A percentile compares a stretch with the other conserved stretches of the same genome.
These are phyloP conservation scores for Lactifluus piperatus DNA, from an alignment of 768 basidiomycete genomes.

Conservation along the genomic window DNA sequence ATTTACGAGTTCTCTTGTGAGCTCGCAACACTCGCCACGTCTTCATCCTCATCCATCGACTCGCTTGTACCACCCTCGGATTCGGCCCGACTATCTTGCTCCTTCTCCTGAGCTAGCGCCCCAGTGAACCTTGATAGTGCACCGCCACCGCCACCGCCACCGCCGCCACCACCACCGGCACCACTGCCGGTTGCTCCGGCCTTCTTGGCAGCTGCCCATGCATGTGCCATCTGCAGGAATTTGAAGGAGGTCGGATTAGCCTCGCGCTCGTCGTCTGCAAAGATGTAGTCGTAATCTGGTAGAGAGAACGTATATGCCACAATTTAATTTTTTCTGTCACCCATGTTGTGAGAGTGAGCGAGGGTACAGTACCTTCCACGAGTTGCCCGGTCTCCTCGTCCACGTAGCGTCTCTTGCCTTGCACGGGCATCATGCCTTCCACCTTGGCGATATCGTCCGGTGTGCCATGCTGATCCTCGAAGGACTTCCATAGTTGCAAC, in stretches of 20 bases:
- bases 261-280: constrained; percentile 93
- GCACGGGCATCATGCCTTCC: constrained; percentile 87
- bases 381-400: constrained; percentile 79
- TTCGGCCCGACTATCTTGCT: constrained; percentile 11
- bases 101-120: constrained; percentile 24
- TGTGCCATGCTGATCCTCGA: constrained; percentile 76
- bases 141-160: constrained; percentile 16
- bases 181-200: constrained; percentile 23
- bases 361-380: constrained; percentile 58
- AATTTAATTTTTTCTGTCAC: background rate
- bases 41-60: constrained; percentile 26
- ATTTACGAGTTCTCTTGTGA: constrained; percentile 34
- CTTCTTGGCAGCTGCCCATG: constrained; percentile 57
- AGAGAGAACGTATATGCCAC: background rate
- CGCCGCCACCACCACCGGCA: constrained; percentile 16
- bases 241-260: constrained; percentile 91
- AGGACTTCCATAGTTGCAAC: constrained; percentile 91
- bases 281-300: constrained; percentile 89
- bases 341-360: background rate
- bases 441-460: constrained; percentile 72
- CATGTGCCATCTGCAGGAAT: constrained; percentile 91
- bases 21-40: constrained; percentile 41
- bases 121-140: constrained; percentile 43
- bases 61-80: constrained; percentile 19
- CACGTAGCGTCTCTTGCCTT: constrained; percentile 74